Base-by-base conservation (phyloP, 2,329 filamentous ascomycete species). In the Fusarium nisikadoi region DNA sequence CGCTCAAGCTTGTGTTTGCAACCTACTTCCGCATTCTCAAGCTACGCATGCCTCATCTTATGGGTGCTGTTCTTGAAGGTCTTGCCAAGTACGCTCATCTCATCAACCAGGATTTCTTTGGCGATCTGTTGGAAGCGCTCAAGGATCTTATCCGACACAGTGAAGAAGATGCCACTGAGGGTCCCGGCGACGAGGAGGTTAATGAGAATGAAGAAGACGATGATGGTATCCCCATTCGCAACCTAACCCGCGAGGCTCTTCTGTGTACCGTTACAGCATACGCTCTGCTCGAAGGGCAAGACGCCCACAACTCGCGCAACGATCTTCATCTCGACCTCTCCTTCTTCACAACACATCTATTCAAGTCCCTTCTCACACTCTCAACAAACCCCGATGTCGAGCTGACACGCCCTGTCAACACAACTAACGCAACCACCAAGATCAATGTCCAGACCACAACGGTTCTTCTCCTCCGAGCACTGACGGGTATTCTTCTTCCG, bases 71-170 rank as follows among this genome's bases (percentile, higher is more conserved):
- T 1, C 88, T 99, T 9, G 96, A 98, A 84, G 96, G 96, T 33
- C 85, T 99, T 27, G 95, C 95, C 55, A 94, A 94, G 79, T 99
- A 97, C 79, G 92, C 95, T 7, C 96, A 98, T 80, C 88, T 99
- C 66, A 99, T 99, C 86, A 99, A 99, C 84, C 94, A 99, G 79
- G 94, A 99, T 80, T 98, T 99, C 85, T 99, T 99, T 77, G 96
- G 95, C 33, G 96, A 99, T 79, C 87, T 99, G 35, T 89, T 99
- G 16, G 96, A 98, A 82, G 95, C 94, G 1, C 86, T 99, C 42
- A 97, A 97, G 81, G 96, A 99, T 72, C 88, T 99, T 47, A 95
- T 98, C 76, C 89, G 90, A 8, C 90, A 95, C 74, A 92, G 93
- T 57, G 88, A 92, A 77, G 85, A 87, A 1, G 84, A 87, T 20